Conservation (phyloP, 2,329 filamentous ascomycete species). For the Drechslerella coelobrocha region DNA sequence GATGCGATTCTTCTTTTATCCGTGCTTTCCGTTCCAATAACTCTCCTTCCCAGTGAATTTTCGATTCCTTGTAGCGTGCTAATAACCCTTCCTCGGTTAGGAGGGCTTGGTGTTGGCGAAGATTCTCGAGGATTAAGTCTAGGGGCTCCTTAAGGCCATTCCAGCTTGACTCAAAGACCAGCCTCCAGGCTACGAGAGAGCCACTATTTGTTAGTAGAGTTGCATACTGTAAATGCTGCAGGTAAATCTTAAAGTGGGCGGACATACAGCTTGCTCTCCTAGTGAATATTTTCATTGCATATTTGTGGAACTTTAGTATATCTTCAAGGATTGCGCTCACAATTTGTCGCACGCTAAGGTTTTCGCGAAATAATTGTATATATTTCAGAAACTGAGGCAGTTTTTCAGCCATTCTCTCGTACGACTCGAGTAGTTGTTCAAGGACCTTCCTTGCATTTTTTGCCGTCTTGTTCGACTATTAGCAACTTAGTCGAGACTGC, state of each 20-base stretch:
- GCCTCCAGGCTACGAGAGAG: not conserved
- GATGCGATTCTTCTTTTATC: not conserved
- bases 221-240: no score
- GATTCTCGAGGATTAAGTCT: not conserved
- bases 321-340: not conserved
- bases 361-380: not conserved
- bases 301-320: not conserved
- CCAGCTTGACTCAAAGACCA: not conserved
- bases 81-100: not conserved
- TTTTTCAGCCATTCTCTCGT: not conserved
- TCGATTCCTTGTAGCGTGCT: not conserved
- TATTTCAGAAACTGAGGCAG: not conserved
- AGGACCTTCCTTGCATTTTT: not conserved
- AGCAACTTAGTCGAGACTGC: not conserved
- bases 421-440: not conserved
- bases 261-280: not conserved
- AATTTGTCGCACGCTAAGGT: not conserved
- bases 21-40: not conserved
- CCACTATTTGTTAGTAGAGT: not conserved
- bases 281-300: not conserved
- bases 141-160: not conserved
- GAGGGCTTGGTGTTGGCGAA: not conserved
- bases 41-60: not conserved
- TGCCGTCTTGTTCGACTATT: not conserved
- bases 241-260: no score